Conservation (phyloP, 2,329 filamentous ascomycete genomes). For the Scorias spongiosa region DNA sequence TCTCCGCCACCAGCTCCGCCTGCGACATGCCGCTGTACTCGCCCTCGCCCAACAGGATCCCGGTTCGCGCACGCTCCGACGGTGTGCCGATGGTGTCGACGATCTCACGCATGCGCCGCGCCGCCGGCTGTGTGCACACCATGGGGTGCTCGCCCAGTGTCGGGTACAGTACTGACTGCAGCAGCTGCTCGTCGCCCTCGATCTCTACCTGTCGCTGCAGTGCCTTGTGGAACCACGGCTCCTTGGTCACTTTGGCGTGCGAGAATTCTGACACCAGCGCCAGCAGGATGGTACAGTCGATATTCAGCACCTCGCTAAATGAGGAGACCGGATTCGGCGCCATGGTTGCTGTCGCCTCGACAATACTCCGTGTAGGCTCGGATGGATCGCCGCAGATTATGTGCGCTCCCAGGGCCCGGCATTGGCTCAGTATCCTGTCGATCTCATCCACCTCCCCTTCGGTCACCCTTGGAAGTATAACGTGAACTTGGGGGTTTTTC, state of each 20-base stretch:
- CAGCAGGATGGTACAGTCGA: conserved; percentile 56
- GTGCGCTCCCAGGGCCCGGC: conserved; percentile 34
- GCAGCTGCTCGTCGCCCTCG: conserved; percentile 45
- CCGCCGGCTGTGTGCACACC: conserved; percentile 52
- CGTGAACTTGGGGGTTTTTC: conserved; percentile 40
- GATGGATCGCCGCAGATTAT: conserved; percentile 18
- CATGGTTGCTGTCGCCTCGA: conserved; percentile 17
- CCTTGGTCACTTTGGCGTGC: conserved; percentile 35
- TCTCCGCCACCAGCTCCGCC: conserved; percentile 16
- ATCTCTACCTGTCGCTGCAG: conserved; percentile 50
- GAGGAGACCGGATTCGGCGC: conserved; percentile 22
- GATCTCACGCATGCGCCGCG: conserved; percentile 50
- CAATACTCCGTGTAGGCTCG: conserved; percentile 8
- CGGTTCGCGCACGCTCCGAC: conserved; percentile 44
- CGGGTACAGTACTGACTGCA: conserved; percentile 48
- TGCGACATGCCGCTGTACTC: conserved; percentile 13
- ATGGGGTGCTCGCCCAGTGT: conserved; percentile 41
- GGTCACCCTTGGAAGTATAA: conserved; percentile 46
- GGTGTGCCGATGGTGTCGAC: conserved; percentile 47
- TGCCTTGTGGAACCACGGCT: conserved; percentile 41
- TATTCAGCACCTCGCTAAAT: conserved; percentile 35
- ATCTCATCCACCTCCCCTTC: conserved; percentile 37
- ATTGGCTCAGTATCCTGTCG: conserved; percentile 39
- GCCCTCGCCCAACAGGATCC: conserved; percentile 41
- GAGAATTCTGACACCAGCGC: conserved; percentile 61